These are phyloP conservation scores for Gossypium herbaceum DNA, from an alignment of 345 rosid species.

Conservation along the genomic window DNA sequence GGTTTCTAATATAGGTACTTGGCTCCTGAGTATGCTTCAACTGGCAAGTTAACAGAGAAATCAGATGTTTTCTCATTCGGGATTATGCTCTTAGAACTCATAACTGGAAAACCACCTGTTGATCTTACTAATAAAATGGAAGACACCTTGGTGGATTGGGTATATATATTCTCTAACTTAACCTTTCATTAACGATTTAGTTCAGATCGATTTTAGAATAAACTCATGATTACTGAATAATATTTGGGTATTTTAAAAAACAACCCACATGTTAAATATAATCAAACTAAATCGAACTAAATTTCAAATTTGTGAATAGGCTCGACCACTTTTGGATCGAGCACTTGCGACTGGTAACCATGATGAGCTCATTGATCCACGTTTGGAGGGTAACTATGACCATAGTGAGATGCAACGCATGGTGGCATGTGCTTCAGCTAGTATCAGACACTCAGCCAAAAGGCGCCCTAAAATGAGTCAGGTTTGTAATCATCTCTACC, in stretches of 20 bases:
- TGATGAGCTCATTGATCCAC: slow-evolving; percentile 45
- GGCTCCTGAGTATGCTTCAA: slow-evolving; percentile 95
- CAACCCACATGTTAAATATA: too few species aligned
- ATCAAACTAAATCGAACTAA: too few species aligned
- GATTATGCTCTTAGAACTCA: slow-evolving; percentile 81
- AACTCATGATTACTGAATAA: too few species aligned
- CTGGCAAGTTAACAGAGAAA: slow-evolving; percentile 83
- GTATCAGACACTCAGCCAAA: slow-evolving; percentile 79
- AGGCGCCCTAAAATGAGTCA: slow-evolving; percentile 97
- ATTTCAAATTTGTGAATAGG: slow-evolving; percentile 33
- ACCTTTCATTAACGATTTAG: not conserved
- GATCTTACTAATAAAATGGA: slow-evolving; percentile 53
- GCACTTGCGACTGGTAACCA: slow-evolving; percentile 53
- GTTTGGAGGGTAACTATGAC: slow-evolving; percentile 54
- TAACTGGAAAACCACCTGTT: slow-evolving; percentile 76
- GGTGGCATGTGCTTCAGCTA: slow-evolving; percentile 82
- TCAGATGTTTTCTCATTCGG: slow-evolving; percentile 97
- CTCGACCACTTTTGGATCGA: slow-evolving; percentile 51
- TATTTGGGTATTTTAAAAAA: too few species aligned
- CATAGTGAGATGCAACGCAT: slow-evolving; percentile 62
- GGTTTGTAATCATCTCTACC: slow-evolving; percentile 29
- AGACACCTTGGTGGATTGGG: slow-evolving; percentile 96
- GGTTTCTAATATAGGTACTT: slow-evolving; percentile 48
- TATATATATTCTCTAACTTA: slow-evolving; percentile 20
- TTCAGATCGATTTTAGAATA: too few species aligned